Evolutionary conservation across 768 basidiomycete genomes (phyloP), one percentile per base, ranked within the genome.

Genomic region (Filobasidium wieringae): DNA sequence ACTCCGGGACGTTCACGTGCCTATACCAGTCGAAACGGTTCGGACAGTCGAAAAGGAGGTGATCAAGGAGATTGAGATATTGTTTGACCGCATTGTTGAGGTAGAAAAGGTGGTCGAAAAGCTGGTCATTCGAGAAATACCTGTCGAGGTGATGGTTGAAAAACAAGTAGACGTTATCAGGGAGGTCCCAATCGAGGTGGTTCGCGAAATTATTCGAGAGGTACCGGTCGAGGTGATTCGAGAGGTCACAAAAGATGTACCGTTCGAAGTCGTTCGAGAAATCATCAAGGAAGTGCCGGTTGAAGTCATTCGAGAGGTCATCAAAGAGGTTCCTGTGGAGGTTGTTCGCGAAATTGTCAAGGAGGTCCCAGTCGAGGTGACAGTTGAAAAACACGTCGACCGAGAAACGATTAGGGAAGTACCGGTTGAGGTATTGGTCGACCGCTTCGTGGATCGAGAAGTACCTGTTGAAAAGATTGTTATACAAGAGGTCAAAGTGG

Each of bases 91-190:
- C 19, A 60, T 69, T 27, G 64, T 67, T 9, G 68, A 71, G 49
- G 55, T 67, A 17, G 62, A 60, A 5, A 37, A 53, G 45, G 66
- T 69, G 59, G 70, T 75, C 26, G 68, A 55, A 19, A 65, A 66
- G 19, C 66, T 70, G 39, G 64, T 74, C n/a, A 65, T 68, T 31
- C 52, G 61, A 12, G 40, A 31, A 19, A 61, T 67, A 4, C 68
- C 70, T 51, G 68, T 66, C 7, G 56, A 62, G 57, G 36, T 56
- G 52, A 32, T 58, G 34, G 57, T 55, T 15, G 59, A 59, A 33
- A 53, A 60, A 19, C 47, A 29, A 17, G 64, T 68, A 8, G 69
- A 71, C 53, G 67, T 66, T 6, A 33, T 60, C n/a, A 49, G 29
- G 43, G 53, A 58, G 51, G 43, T 26, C 11, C 34, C 37, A 1